Evolutionary conservation across 1,284 basidiomycete species (phyloP).

Genomic region (Naganishia sp.): DNA sequence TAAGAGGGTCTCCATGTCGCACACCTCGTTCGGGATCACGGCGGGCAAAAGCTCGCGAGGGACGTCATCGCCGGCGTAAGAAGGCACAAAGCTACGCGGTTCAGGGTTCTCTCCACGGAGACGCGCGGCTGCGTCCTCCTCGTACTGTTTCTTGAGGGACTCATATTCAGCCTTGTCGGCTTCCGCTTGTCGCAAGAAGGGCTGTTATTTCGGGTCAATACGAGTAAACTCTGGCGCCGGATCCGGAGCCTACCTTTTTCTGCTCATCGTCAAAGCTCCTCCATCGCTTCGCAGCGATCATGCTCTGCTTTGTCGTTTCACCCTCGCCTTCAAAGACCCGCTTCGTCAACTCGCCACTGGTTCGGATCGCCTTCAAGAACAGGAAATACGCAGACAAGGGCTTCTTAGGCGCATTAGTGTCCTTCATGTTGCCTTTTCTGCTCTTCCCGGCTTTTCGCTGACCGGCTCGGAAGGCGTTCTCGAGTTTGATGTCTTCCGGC

Average conservation of each 20-base stretch:
- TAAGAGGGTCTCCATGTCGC: slow-evolving; percentile 16
- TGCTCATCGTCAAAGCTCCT: slow-evolving; percentile 86
- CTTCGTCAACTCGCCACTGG: slow-evolving; percentile 65
- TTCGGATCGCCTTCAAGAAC: slow-evolving; percentile 85
- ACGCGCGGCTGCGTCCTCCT: slow-evolving; percentile 67
- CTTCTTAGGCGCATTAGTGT: slow-evolving; percentile 95
- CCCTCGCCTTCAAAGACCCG: slow-evolving; percentile 89
- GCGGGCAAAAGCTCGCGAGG: slow-evolving; percentile 24
- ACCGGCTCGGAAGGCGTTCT: slow-evolving; percentile 86
- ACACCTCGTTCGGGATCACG: slow-evolving; percentile 25
- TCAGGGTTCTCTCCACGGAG: slow-evolving; percentile 58
- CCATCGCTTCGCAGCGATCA: slow-evolving; percentile 89
- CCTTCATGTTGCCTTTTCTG: slow-evolving; percentile 90
- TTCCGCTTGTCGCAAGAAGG: slow-evolving; percentile 85
- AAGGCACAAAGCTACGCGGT: slow-evolving; percentile 69
- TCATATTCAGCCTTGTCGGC: slow-evolving; percentile 91
- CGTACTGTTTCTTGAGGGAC: slow-evolving; percentile 73
- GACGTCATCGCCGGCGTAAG: slow-evolving; percentile 26
- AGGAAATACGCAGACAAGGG: slow-evolving; percentile 92
- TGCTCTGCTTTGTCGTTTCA: slow-evolving; percentile 92
- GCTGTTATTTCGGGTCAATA: slow-evolving; percentile 58
- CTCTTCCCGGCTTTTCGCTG: slow-evolving; percentile 93
- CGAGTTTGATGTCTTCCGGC: slow-evolving; percentile 90
- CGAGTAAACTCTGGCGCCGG: neutral
- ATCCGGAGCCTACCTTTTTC: slow-evolving; percentile 67